Evolutionary conservation across 148 eudicot genomes (phyloP).

Genomic region (Cornus kousa): DNA sequence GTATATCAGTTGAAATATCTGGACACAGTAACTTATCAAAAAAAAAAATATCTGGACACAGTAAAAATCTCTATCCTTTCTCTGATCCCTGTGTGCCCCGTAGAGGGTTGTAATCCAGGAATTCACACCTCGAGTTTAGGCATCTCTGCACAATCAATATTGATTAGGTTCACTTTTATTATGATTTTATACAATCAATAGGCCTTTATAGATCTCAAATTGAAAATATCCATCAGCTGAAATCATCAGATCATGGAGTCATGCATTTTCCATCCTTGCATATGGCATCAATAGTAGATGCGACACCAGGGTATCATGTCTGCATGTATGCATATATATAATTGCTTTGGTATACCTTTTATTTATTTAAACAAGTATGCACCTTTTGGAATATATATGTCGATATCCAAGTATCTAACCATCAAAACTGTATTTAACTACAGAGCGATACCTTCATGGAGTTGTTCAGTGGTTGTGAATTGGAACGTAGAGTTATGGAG

Average conservation of each 20-base stretch:
- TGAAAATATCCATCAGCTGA: neutral
- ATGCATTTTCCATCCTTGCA: neutral
- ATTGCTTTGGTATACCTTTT: neutral
- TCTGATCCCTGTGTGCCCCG: neutral
- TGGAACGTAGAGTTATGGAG: slow-evolving; percentile 77
- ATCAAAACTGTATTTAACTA: neutral
- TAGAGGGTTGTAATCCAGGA: neutral
- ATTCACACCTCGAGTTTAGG: neutral
- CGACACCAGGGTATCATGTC: too few species aligned
- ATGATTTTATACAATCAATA: neutral
- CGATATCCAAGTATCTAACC: slow-evolving; percentile 4
- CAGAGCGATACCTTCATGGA: slow-evolving; percentile 85
- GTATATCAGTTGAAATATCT: neutral
- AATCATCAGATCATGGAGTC: neutral
- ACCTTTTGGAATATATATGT: neutral
- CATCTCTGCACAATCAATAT: neutral
- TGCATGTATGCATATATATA: neutral
- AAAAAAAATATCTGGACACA: neutral
- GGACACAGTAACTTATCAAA: neutral
- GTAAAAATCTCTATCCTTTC: neutral
- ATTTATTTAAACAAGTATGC: neutral
- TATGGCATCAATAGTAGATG: neutral
- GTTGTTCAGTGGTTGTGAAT: slow-evolving; percentile 68
- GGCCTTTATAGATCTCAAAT: neutral
- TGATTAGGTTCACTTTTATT: neutral